Evolutionary conservation across 176 grass and related monocot genomes (phyloP), one percentile per base, ranked within the genome.

Genomic region (Raddia guianensis): DNA sequence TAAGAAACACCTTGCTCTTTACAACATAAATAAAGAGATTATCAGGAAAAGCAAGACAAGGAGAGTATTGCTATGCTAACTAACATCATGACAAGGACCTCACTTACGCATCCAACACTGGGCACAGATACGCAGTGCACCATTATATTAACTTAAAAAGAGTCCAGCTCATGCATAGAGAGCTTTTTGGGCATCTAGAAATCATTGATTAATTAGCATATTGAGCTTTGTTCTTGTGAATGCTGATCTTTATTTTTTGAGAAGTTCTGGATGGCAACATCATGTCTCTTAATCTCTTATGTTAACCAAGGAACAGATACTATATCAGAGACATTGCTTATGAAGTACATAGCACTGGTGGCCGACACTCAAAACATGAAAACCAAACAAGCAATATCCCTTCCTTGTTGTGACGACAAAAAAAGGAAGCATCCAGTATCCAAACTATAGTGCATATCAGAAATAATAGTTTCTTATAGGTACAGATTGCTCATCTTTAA

Each of bases 391-490:
- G 40, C 47, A 34, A 75, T 53, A 84, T 63, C 6, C 62, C 53
- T 88, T 87, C 83, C 49, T 51, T 78, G 40, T 2, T 19, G 27
- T 21, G 52, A 83, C 10, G 51, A 66, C 21, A 72, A 83, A 55
- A 77, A 44, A 77, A n/a, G 12, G 18, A 2, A 40, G 37, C 4
- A 40, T 40, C 37, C 37, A 40, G 37, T 46, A 83, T 56, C 9
- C 66, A 57, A 13, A 63, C 3, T 46, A 66, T 53, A 20, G 5
- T 53, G 57, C 74, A 63, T 63, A 63, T 50, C 14, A 71, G 45
- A 70, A 85, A 77, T 62, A 54, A 6, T 56, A 74, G 68, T 65
- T 66, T 15, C 16, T 52, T 54, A 32, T 3, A 48, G 54, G 9
- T 18, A 44, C 32, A 72, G 4, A 11, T 50, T 54, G 8, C 58